Base-by-base conservation (phyloP, 345 rosid species). In the Eucalyptus victrix region DNA sequence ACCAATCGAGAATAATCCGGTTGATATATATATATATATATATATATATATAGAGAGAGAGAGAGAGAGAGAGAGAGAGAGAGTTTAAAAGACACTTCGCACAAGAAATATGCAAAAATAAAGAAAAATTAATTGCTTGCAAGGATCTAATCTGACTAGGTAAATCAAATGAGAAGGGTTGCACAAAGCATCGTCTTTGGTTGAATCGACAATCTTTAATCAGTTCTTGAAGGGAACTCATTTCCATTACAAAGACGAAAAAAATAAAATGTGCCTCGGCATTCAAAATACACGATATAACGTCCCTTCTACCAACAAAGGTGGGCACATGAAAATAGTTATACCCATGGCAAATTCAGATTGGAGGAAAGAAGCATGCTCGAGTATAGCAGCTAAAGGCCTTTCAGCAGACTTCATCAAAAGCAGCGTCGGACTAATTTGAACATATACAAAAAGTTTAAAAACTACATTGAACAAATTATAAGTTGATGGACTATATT, bases 381-480 rank as follows among this genome's bases (percentile, higher is more conserved):
- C 98, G 67, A 96, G 92, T 91, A 97, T 90, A 88, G 94, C 87
- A 23, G 99, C 99, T 4, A 94, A 91, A 50, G 99, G 94, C 91
- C 99, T 93, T 65, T 95, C 96, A 23, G 98, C 98, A 81, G 99
- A 98, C 87, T 97, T 93, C 99, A 93, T 88, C 56, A 93, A 88
- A 97, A 97, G 91, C 99, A 97, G 86, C 92, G 90, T 86, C 90
- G 89, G 26, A 47, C 13, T 47, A 47, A 47, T 47, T 47, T 47
- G 13, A 47, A 47, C 49, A 11, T 11, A 47, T 11, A 47, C 13
- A 47, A 47, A 47, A 47, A 47, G 5, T 47, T 12, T 12, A 47
- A 47, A 47, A 47, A 47, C 49, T 47, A 47, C 5, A 47, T 12
- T 12, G 14, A 47, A 47, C 49, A 47, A 47, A 47, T 47, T 47